Conservation (phyloP, 208 protist species). For the Angomonas deanei region DNA sequence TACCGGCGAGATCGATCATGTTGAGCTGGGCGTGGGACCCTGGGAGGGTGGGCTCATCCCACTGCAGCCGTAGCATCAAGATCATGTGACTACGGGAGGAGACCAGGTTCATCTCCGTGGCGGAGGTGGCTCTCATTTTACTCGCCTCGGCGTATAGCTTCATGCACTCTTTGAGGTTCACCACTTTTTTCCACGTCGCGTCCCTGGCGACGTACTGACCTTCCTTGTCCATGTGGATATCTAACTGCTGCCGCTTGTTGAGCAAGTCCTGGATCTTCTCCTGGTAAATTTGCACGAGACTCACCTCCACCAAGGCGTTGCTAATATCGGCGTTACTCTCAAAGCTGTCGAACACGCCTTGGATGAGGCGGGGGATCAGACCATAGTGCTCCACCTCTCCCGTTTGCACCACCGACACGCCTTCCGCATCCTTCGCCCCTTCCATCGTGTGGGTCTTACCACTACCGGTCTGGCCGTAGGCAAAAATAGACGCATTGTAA, state of each 20-base stretch:
- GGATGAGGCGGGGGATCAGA: conserved; percentile 76
- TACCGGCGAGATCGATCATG: conserved; percentile 93
- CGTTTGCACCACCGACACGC: conserved; percentile 5
- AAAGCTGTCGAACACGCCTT: conserved; percentile 68
- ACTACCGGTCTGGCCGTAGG: conserved; percentile 96
- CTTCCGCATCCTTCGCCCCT: conserved; percentile 31
- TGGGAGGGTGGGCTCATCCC: conserved; percentile 82
- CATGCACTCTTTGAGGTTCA: conserved; percentile 70
- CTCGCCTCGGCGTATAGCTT: conserved; percentile 66
- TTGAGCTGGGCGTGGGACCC: conserved; percentile 87
- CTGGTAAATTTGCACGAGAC: conserved; percentile 88
- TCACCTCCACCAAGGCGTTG: conserved; percentile 64
- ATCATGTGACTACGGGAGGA: conserved; percentile 90
- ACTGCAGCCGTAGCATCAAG: conserved; percentile 84
- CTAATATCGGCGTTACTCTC: conserved; percentile 58
- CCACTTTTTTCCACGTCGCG: conserved; percentile 67
- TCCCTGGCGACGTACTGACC: conserved; percentile 85
- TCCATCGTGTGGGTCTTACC: conserved; percentile 93
- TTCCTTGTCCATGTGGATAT: conserved; percentile 86
- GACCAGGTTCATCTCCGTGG: conserved; percentile 90
- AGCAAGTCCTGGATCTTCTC: conserved; percentile 87
- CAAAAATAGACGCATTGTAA: conserved; percentile 89
- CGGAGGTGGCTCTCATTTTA: conserved; percentile 62
- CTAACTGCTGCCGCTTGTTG: conserved; percentile 69
- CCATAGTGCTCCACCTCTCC: conserved; percentile 28